Base-by-base conservation (phyloP, 352 stramenopile genomes). In the Phytophthora palmivora region DNA sequence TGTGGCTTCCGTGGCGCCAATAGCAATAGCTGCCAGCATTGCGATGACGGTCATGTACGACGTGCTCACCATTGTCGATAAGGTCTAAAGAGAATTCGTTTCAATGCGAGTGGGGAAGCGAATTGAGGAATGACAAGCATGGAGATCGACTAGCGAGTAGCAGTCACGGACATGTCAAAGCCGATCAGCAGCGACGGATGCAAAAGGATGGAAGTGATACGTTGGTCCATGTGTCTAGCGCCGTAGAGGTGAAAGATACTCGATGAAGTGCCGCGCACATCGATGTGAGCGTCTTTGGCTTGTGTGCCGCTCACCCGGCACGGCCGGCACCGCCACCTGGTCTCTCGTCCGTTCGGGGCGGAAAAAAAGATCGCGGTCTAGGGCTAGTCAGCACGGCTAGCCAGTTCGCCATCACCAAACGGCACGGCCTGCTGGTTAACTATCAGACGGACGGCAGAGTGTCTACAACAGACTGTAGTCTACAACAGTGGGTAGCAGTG, bases 221-320 rank as follows among this genome's bases (percentile, higher is more conserved):
- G 21, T 52, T 58, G 16, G 33, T 21, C 26, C 16, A n/a, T 32
- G 12, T 56, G 44, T 47, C 42, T 30, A 43, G 30, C 41, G 43
- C 15, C 33, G 34, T 67, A 67, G 56, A 71, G 28, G 32, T 22
- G 48, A 71, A 67, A 62, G 63, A 71, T 67, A 58, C 57, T 32
- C 48, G 15, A 42, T 43, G 62, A 71, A 71, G 62, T 71, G 62
- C 62, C 55, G 24, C 21, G 42, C 62, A 71, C 62, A 71, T 71
- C 62, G 32, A 21, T 57, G 51, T 67, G 48, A 67, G 63, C 49
- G 34, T 45, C 41, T 43, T 37, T 51, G 32, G 21, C 21, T n/a
- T 7, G 15, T 19, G n/a, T 33, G 52, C 52, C 52, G 44, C 53
- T 54, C 43, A 63, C 36, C 24, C 18, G 56, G 55, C 50, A 57